Evolutionary conservation across 2,329 filamentous ascomycete genomes (phyloP), one percentile per base, ranked within the genome.

Genomic region (Aphanocladium album): DNA sequence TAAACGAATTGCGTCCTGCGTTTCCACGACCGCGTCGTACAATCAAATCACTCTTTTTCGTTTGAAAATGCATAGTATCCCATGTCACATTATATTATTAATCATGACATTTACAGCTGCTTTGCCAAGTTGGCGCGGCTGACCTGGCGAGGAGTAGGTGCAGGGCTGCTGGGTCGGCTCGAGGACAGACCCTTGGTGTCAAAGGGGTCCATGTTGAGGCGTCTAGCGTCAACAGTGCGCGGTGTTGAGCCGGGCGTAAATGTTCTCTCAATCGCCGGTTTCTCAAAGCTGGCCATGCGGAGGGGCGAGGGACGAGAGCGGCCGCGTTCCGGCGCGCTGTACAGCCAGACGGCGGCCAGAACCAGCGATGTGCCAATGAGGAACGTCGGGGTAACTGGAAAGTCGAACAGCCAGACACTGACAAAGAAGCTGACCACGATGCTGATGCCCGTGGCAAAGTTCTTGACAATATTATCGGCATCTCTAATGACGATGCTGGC

Each of bases 391-490:
- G 89, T 90, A 47, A 95, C 83, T 52, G 85, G 76, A 66, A 96
- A 91, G 54, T 93, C 83, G 72, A 98, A 96, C 65, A 96, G 89
- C 75, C 86, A 88, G 1, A 96, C 83, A 70, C 92, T 96, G 57
- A 90, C 90, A 16, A 97, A 66, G 64, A 93, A 92, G 71, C 90
- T 96, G 54, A 97, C 77, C 60, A 97, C 80, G 63, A 98, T 96
- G 69, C 91, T 96, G 64, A 96, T 90, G 68, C 90, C 95, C 5
- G 92, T 93, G 5, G 93, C 92, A 75, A 96, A 93, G 71, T 95
- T 96, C 79, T 96, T 96, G 62, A 91, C 88, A 71, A 96, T 96
- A 69, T 95, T 96, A 64, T 77, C 76, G 8, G 73, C 67, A 62
- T 77, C 74, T 39, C 74, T 69, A 55, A 77, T 76, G 59, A 76